Conservation (phyloP, 139 green algal genomes). For the Chlamydomonas applanata region DNA sequence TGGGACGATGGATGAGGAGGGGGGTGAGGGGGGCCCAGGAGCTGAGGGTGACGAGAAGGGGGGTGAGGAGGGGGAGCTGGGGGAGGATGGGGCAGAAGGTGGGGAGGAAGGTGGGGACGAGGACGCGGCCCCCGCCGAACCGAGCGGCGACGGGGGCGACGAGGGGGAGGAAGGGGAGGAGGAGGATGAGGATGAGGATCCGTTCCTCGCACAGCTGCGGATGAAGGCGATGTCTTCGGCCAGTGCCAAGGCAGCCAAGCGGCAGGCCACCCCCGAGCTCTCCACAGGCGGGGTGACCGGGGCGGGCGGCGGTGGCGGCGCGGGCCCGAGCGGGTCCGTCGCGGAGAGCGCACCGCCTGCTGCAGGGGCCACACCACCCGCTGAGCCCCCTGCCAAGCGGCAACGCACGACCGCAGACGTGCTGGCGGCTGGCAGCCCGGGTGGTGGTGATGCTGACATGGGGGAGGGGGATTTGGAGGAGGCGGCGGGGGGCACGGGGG, state of each 20-base stretch:
- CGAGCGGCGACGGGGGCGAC: background rate
- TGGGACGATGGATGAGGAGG: background rate
- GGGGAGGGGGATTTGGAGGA: constrained; percentile 1
- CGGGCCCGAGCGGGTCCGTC: background rate
- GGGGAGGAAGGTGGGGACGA: background rate
- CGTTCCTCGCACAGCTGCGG: background rate
- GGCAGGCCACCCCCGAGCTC: background rate
- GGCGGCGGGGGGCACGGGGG: background rate
- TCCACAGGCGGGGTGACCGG: background rate
- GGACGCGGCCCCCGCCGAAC: background rate
- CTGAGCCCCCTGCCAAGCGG: background rate
- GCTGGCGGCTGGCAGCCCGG: too few species aligned
- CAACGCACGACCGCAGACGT: background rate
- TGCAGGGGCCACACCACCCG: background rate
- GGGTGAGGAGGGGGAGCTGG: background rate
- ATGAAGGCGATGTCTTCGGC: background rate
- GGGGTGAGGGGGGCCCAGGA: background rate
- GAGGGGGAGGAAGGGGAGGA: background rate
- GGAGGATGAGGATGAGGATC: background rate
- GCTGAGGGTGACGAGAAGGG: background rate
- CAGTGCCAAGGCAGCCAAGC: background rate
- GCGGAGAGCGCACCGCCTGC: background rate
- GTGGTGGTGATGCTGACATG: background rate
- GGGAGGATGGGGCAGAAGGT: background rate
- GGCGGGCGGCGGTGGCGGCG: background rate